phyloP scores from a whole-genome alignment of 2,329 filamentous ascomycete genomes.

The Colletotrichum tabaci region DNA sequence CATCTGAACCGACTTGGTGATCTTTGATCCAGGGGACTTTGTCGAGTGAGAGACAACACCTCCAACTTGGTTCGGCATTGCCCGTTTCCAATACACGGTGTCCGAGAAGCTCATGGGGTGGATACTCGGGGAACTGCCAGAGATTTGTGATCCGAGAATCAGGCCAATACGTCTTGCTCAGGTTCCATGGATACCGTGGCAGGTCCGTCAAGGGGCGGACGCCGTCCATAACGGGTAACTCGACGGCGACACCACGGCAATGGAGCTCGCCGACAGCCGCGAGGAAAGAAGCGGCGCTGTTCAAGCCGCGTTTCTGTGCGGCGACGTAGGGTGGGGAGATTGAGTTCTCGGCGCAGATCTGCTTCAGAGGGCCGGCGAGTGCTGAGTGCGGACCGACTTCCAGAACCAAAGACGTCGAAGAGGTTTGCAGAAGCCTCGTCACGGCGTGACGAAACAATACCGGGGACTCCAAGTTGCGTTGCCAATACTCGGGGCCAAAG shows the following conservation, averaged over 20 bases:
- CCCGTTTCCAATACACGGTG: constrained; percentile 49
- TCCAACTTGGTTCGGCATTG: constrained; percentile 55
- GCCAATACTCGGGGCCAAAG: constrained; percentile 38
- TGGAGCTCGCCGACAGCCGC: constrained; percentile 54
- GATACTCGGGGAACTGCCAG: constrained; percentile 44
- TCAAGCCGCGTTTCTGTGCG: constrained; percentile 66
- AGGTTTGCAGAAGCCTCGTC: constrained; percentile 27
- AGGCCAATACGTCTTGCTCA: constrained; percentile 42
- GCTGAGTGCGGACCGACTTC: constrained; percentile 43
- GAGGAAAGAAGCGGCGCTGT: constrained; percentile 61
- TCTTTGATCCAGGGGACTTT: constrained; percentile 63
- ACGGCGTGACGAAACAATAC: constrained; percentile 41
- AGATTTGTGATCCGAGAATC: constrained; percentile 46
- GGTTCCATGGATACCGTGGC: constrained; percentile 48
- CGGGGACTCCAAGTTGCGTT: constrained; percentile 40
- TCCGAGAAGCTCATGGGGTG: constrained; percentile 51
- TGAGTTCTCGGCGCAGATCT: constrained; percentile 64
- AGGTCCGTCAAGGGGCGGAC: constrained; percentile 41
- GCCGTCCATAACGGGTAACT: constrained; percentile 20
- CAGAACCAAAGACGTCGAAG: constrained; percentile 44
- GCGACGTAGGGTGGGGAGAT: constrained; percentile 61
- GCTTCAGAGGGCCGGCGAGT: constrained; percentile 31
- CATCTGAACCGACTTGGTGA: constrained; percentile 62
- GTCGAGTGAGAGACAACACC: constrained; percentile 55
- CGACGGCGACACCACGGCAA: constrained; percentile 52